A percentile compares a stretch with the other conserved stretches of the same genome.
Evolutionary conservation across 2,329 filamentous ascomycete genomes (phyloP).

Genomic region (Beauveria brongniartii): DNA sequence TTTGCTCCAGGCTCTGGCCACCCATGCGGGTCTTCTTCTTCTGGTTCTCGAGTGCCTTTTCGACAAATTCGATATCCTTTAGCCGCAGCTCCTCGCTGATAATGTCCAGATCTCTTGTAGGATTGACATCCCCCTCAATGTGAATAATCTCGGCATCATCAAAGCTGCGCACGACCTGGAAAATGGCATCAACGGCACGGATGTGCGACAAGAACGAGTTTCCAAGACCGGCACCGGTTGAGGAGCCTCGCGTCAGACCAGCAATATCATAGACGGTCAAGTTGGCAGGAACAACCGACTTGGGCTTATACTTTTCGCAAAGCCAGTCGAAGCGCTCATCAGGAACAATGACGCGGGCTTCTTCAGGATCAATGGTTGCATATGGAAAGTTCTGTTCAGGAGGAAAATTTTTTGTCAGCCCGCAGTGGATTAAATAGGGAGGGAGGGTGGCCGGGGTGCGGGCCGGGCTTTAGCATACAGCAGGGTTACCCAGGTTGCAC

Average conservation of each 20-base stretch:
- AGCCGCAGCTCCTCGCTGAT: conserved; percentile 93
- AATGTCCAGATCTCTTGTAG: conserved; percentile 86
- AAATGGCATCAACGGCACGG: conserved; percentile 94
- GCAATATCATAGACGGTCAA: conserved; percentile 98
- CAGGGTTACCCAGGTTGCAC: conserved; percentile 92
- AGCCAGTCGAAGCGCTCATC: conserved; percentile 97
- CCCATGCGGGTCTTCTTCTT: conserved; percentile 93
- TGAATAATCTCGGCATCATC: conserved; percentile 99
- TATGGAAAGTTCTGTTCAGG: conserved; percentile 81
- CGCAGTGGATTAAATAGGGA: conserved; percentile 12
- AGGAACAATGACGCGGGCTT: conserved; percentile 93
- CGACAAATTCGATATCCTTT: conserved; percentile 97
- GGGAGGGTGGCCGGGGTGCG: neutral
- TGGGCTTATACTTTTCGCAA: conserved; percentile 92
- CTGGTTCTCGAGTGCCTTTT: conserved; percentile 86
- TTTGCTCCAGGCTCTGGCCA: conserved; percentile 93
- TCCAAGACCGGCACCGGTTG: conserved; percentile 92
- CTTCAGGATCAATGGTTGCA: conserved; percentile 97
- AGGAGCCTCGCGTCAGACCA: conserved; percentile 89
- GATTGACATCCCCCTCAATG: conserved; percentile 97
- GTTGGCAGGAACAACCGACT: conserved; percentile 93
- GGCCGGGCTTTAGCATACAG: conserved; percentile 47
- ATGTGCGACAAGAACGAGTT: conserved; percentile 99
- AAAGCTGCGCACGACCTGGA: conserved; percentile 94
- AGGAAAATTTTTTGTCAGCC: conserved; percentile 29